Base-by-base conservation (phyloP, 176 grass and related monocot species). In the Dactylis glomerata region DNA sequence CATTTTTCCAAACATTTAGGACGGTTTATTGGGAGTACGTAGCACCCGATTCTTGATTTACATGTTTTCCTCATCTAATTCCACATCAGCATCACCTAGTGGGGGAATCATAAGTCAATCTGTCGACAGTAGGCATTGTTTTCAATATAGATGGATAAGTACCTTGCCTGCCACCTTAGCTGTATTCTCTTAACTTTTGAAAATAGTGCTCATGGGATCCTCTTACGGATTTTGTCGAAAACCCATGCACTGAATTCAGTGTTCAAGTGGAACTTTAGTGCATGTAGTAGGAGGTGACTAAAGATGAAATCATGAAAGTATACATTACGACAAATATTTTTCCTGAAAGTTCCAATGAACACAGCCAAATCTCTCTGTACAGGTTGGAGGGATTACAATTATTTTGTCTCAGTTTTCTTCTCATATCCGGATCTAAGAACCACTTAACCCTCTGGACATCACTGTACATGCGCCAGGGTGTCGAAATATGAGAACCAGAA, bases 321-420 rank as follows among this genome's bases (percentile, higher is more conserved):
- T 8, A 28, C 52, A 71, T 16, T 3, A 22, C 2, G 24, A n/a
- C 1, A 30, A 2, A n/a, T 22, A 76, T 23, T 86, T 26, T 52
- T 28, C 34, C 11, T 27, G 68, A 51, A 46, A 19, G 38, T 46
- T 57, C 15, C 22, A 46, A 50, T 75, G 80, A 80, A 51, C 49
- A 59, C 30, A 20, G 75, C 75, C 59, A 82, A 73, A 75, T 87
- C 30, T 87, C 10, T 85, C 20, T 91, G 85, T 91, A 84, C 89
- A 91, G 7, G 6, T 87, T 87, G 58, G 56, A 54, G 31, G 10
- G 5, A 38, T 59, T 77, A 77, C 72, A 86, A 10, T 83, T 87
- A 80, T 87, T 75, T 69, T 32, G 72, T 62, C 32, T 22, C 42
- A 32, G 47, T 82, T 87, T 75, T 42, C 80, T 55, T 41, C 80